A percentile compares a stretch with the other conserved stretches of the same genome.
Conservation (phyloP, 2,329 filamentous ascomycete species). For the Cercospora sp. region DNA sequence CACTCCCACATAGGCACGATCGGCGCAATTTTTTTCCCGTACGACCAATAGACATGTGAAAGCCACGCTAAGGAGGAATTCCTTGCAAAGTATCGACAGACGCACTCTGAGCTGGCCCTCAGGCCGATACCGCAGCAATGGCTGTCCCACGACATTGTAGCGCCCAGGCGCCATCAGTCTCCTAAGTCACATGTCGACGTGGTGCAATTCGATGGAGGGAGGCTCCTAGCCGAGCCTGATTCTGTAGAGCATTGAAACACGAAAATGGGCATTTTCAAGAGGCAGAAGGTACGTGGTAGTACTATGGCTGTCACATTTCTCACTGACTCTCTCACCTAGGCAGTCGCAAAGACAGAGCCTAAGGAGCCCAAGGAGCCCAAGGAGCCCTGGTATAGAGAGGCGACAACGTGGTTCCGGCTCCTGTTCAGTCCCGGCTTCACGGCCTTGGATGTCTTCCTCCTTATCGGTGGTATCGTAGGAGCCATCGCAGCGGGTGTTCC, state of each 20-base stretch:
- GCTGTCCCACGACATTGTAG: slow-evolving; percentile 6
- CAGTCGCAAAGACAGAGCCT: slow-evolving; percentile 1
- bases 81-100: neutral
- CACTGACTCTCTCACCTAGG: neutral
- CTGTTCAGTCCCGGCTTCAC: slow-evolving; percentile 19
- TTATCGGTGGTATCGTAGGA: slow-evolving; percentile 20
- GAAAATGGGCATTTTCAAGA: slow-evolving; percentile 18
- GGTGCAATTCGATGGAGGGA: neutral
- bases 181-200: slow-evolving; percentile 3
- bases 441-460: slow-evolving; percentile 19
- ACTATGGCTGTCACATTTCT: neutral
- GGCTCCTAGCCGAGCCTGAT: neutral
- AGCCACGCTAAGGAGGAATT: neutral
- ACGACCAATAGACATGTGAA: neutral
- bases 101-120: neutral
- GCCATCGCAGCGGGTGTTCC: slow-evolving; percentile 59
- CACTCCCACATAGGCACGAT: slow-evolving; percentile 2
- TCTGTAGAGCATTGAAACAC: neutral
- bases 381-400: slow-evolving; percentile 17
- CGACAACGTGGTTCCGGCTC: slow-evolving; percentile 22
- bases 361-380: slow-evolving; percentile 14
- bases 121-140: slow-evolving; percentile 20
- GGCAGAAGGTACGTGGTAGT: slow-evolving; percentile 6
- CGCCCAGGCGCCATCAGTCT: neutral
- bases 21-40: neutral